Percentiles rank a stretch among this genome's conserved stretches.
Conservation (phyloP, 768 basidiomycete genomes). For the Leccinum boreale region DNA sequence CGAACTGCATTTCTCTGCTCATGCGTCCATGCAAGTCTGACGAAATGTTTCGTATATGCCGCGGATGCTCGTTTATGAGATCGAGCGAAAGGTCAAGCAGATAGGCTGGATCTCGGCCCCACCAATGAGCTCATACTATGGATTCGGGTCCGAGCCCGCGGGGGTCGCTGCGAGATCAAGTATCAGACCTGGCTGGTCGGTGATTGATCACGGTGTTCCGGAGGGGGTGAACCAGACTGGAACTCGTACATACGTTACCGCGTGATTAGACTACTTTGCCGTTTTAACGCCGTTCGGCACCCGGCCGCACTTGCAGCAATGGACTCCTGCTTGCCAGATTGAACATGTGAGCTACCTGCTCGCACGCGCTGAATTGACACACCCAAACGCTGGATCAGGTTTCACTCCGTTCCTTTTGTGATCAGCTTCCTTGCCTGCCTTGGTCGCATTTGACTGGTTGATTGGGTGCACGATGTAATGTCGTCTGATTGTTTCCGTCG, state of each 20-base stretch:
- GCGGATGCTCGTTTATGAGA: not conserved
- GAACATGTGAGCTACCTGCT: not conserved
- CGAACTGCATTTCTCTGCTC: not conserved
- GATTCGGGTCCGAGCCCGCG: not conserved
- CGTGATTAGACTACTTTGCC: not conserved
- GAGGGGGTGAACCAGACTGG: not conserved
- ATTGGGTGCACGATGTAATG: not conserved
- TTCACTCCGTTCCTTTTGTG: slow-evolving; percentile 7
- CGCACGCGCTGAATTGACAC: not conserved
- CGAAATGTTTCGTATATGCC: not conserved
- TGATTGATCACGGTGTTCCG: not conserved
- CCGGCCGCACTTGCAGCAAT: not conserved
- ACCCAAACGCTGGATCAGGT: too few relatives aligned
- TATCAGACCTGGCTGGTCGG: not conserved
- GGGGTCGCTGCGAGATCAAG: not conserved
- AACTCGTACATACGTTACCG: not conserved
- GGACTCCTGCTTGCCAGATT: not conserved
- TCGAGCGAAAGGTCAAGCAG: not conserved
- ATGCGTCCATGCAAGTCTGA: not conserved
- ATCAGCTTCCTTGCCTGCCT: not conserved
- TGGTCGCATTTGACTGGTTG: not conserved
- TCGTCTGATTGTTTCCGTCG: not conserved
- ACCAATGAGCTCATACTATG: not conserved
- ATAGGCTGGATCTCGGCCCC: not conserved
- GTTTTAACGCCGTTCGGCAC: not conserved